phyloP scores from a whole-genome alignment of 139 green algal species.

The Zygnema cylindricum region DNA sequence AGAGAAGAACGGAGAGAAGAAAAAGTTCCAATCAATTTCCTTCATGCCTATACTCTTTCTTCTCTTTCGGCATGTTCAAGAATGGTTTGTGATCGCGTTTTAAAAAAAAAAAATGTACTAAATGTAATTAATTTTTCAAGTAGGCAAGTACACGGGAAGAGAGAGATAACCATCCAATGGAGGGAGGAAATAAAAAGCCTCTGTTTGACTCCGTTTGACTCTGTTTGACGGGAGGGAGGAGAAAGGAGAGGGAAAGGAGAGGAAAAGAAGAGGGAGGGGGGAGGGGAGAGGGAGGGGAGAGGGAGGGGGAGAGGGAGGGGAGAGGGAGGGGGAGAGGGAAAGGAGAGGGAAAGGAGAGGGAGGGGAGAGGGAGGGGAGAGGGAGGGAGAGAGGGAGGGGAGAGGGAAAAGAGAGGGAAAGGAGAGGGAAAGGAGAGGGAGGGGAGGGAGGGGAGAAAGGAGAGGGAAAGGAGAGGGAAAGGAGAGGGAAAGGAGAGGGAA shows the following conservation, averaged over 20 bases:
- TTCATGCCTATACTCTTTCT: no score
- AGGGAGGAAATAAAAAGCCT: no score
- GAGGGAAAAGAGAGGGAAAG: background rate
- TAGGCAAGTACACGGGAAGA: no score
- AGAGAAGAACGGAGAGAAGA: no score
- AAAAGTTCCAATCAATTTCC: no score
- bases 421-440: background rate
- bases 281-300: background rate
- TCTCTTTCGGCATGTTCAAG: background rate
- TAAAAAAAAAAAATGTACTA: no score
- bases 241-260: background rate
- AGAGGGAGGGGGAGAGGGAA: background rate
- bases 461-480: background rate
- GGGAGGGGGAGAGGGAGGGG: no score
- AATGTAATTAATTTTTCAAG: no score
- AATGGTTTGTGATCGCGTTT: background rate
- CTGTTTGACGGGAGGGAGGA: background rate
- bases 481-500: background rate
- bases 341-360: background rate
- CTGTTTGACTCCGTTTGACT: background rate
- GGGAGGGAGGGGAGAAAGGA: background rate
- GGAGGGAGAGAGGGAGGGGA: background rate
- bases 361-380: background rate
- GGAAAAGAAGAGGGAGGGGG: background rate
- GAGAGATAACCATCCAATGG: no score